phyloP scores from a whole-genome alignment of 73 alveolate genomes.

The Durusdinium trenchii region DNA sequence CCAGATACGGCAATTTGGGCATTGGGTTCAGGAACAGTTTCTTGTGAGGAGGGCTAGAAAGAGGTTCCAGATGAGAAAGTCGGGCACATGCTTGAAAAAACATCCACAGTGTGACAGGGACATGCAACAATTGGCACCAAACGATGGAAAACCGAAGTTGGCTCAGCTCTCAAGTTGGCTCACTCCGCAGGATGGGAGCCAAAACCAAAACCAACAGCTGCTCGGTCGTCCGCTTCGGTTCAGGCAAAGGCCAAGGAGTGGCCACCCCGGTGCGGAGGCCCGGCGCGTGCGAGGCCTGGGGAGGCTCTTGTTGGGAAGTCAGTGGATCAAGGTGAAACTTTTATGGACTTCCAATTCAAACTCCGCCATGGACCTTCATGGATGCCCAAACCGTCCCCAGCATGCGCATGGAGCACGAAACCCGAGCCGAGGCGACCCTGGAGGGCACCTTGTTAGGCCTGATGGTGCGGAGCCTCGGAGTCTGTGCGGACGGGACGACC shows the following conservation, averaged over 20 bases:
- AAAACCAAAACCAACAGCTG: not conserved
- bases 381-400: not conserved
- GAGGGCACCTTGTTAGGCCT: slow-evolving; percentile 86
- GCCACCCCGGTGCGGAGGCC: slow-evolving; percentile 15
- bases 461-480: slow-evolving; percentile 9
- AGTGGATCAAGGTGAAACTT: not conserved
- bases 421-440: slow-evolving; percentile 41
- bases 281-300: not conserved
- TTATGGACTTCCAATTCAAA: not conserved
- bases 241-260: slow-evolving; percentile 34
- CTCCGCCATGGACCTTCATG: too few relatives aligned
- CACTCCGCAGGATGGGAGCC: too few relatives aligned
- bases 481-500: not conserved
- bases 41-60: too few relatives aligned
- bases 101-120: too few relatives aligned
- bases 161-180: too few relatives aligned
- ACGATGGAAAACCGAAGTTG: too few relatives aligned
- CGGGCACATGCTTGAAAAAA: too few relatives aligned
- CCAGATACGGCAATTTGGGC: too few relatives aligned
- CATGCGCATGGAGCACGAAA: not conserved
- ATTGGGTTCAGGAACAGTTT: too few relatives aligned
- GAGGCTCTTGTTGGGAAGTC: not conserved
- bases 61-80: too few relatives aligned
- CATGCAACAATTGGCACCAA: too few relatives aligned
- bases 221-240: not conserved